phyloP scores from a whole-genome alignment of 192 early-diverging fungal genomes.

The Rhizophagus sp. region DNA sequence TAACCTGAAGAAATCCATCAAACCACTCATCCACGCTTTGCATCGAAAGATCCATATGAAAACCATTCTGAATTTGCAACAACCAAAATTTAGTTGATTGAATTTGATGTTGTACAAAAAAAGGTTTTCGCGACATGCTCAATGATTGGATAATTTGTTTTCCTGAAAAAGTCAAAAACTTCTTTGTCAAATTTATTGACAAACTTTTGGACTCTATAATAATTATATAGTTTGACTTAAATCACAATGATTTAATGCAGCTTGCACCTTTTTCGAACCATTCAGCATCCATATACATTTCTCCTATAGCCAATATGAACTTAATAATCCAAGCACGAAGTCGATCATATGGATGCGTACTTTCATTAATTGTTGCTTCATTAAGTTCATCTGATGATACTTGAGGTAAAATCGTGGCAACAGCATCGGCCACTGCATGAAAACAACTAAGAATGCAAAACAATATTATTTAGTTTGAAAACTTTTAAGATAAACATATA shows the following conservation, averaged over 20 bases:
- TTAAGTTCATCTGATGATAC: not conserved
- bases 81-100: conserved; percentile 33
- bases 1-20: conserved; percentile 19
- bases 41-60: conserved; percentile 18
- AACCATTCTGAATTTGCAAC: conserved; percentile 31
- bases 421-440: conserved; percentile 29
- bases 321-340: conserved; percentile 36
- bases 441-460: conserved; percentile 36
- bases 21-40: conserved; percentile 21
- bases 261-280: conserved; percentile 49
- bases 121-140: conserved; percentile 28
- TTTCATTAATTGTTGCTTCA: not conserved
- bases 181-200: conserved; percentile 8
- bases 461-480: not conserved
- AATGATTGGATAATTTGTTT: conserved; percentile 40
- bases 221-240: conserved; percentile 15
- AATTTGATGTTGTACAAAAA: conserved; percentile 34
- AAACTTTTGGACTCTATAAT: conserved; percentile 18
- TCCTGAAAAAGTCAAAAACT: conserved; percentile 26
- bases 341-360: conserved; percentile 31
- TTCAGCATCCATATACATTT: conserved; percentile 32
- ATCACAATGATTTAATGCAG: conserved; percentile 3
- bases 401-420: conserved; percentile 22
- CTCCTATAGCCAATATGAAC: conserved; percentile 35
- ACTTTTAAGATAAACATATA: not conserved